A percentile compares a stretch with the other conserved stretches of the same genome.
phyloP scores from a whole-genome alignment of 1,139 yeast species.

The Kodamaea ohmeri region DNA sequence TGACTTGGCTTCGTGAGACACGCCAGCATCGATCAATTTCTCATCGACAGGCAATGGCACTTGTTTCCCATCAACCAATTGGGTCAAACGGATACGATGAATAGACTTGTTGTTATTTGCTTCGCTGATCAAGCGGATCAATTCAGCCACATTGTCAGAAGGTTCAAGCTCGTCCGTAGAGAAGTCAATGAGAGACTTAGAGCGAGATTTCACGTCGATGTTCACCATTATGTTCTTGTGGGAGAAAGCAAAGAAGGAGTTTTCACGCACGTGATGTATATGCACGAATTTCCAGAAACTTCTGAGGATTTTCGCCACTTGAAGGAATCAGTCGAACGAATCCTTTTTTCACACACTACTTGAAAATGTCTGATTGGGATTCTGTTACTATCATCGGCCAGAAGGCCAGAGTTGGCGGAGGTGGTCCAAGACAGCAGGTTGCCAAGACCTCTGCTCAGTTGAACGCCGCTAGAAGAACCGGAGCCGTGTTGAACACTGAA shows the following conservation, averaged over 20 bases:
- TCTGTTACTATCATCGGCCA: constrained; percentile 82
- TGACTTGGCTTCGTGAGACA: constrained; percentile 20
- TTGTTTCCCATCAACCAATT: constrained; percentile 29
- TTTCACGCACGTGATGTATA: not conserved
- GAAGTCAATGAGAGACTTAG: constrained; percentile 44
- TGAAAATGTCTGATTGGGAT: constrained; percentile 78
- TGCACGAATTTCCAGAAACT: constrained; percentile 8
- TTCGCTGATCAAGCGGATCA: constrained; percentile 40
- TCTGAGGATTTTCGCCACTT: constrained; percentile 6
- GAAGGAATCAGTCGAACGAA: not conserved
- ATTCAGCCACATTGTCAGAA: constrained; percentile 29
- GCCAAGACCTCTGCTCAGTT: constrained; percentile 76
- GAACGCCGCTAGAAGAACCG: constrained; percentile 92
- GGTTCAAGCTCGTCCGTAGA: constrained; percentile 35
- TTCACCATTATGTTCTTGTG: constrained; percentile 26
- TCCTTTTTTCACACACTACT: not conserved
- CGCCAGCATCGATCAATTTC: constrained; percentile 32
- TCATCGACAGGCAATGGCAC: constrained; percentile 32
- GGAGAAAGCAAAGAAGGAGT: not conserved
- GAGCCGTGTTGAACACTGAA: constrained; percentile 85
- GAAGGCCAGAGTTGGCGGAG: constrained; percentile 82
- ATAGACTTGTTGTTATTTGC: constrained; percentile 43
- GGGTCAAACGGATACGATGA: constrained; percentile 38
- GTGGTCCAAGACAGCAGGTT: constrained; percentile 84
- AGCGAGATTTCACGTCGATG: constrained; percentile 49